Base-by-base conservation (phyloP, 2,329 filamentous ascomycete genomes). In the Pyrenochaeta sp. region DNA sequence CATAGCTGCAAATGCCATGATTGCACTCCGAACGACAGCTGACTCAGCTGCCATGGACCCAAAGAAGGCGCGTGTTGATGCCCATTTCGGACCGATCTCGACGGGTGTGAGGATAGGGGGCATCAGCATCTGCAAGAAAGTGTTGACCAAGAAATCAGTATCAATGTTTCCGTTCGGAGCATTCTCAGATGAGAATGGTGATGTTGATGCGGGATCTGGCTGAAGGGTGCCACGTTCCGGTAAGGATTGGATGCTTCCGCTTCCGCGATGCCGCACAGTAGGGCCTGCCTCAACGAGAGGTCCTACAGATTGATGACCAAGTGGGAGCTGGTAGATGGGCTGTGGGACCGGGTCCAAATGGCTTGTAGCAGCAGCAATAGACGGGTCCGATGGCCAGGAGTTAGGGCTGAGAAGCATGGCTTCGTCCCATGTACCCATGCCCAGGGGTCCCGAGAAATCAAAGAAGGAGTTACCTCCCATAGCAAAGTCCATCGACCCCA, bases 21-120 rank as follows among this genome's bases (percentile, higher is more conserved):
- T 76, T 6, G 79, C 76, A 52, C 72, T 71, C 13, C 61, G 59
- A 9, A 81, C 74, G 67, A 82, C 75, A 3, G 68, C 54, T 0
- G 78, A 81, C 7, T 72, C 64, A 13, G 66, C 66, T 3, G 78
- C 73, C 74, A 81, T 79, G 2, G 73, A 67, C 1, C 77, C 69
- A 13, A 82, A 72, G 20, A 76, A 68, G 31, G 77, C 74, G 4
- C 79, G 70, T 53, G 79, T 78, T 0, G 74, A 69, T 2, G 75
- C 66, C 79, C 79, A 82, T 37, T 75, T 77, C 51, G 76, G 77
- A 8, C 53, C 55, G 42, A 77, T 78, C 51, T 82, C 80, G 0
- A 81, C 75, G 34, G 81, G 76, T 13, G 76, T 75, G 3, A 82
- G 70, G 19, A 81, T 81, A 1, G 78, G 79, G 5, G 78, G 78